Percentiles rank a stretch among this genome's conserved stretches.
These are phyloP conservation scores for Vanrija sp. DNA, from an alignment of 1,284 basidiomycete genomes.

Conservation along the genomic window DNA sequence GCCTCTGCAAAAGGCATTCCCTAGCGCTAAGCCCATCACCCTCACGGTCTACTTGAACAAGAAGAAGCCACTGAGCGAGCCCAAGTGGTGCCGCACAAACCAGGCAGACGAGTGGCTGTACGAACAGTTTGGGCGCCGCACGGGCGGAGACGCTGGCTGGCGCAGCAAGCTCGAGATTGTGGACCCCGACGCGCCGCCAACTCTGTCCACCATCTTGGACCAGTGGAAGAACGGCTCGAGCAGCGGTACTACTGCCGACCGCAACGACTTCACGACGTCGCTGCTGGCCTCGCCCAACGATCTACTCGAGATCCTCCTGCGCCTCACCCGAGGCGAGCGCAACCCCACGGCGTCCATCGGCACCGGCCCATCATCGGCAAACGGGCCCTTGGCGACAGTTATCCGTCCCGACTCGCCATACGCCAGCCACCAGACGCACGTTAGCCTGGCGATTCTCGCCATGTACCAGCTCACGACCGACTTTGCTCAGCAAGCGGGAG, in stretches of 20 bases:
- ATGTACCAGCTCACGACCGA: conserved; percentile 79
- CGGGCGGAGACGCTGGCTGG: conserved; percentile 71
- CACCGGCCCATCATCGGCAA: conserved; percentile 52
- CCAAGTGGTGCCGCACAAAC: conserved; percentile 91
- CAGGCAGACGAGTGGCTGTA: conserved; percentile 89
- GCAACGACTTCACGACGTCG: conserved; percentile 79
- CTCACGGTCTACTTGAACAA: conserved; percentile 67
- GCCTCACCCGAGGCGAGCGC: conserved; percentile 80
- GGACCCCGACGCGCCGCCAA: conserved; percentile 95
- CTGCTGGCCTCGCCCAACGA: conserved; percentile 74
- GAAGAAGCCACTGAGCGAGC: conserved; percentile 81
- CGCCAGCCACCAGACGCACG: conserved; percentile 82
- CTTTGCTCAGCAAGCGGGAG: conserved; percentile 69
- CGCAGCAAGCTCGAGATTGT: conserved; percentile 84
- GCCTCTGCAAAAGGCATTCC: conserved; percentile 18
- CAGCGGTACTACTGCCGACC: conserved; percentile 67
- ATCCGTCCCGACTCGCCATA: conserved; percentile 70
- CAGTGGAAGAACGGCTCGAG: conserved; percentile 78
- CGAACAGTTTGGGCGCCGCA: conserved; percentile 64
- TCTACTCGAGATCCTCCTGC: conserved; percentile 84
- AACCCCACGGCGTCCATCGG: conserved; percentile 63
- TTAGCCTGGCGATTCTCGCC: conserved; percentile 83
- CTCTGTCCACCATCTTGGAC: conserved; percentile 81
- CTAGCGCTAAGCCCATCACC: conserved; percentile 28
- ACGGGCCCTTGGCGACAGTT: conserved; percentile 53